These are phyloP conservation scores for Potentilla sterilis DNA, from an alignment of 306 rosid genomes.

Conservation along the genomic window DNA sequence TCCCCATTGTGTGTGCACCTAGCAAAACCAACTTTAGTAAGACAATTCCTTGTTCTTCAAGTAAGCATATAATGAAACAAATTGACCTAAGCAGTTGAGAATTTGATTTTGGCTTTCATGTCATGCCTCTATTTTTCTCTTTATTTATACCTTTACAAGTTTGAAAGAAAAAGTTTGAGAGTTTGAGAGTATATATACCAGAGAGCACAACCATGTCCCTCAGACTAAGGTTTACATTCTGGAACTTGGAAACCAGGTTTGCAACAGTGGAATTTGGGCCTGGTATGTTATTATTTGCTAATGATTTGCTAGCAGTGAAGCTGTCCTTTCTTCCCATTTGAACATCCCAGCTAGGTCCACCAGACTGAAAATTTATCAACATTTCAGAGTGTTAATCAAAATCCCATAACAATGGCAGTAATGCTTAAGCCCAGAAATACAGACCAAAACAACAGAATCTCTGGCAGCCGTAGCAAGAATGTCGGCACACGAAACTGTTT, in stretches of 20 bases:
- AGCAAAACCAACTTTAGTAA: not conserved
- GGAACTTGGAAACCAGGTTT: conserved; percentile 52
- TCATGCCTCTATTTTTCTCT: not conserved
- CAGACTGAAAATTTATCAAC: conserved; percentile 45
- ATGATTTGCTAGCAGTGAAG: conserved; percentile 54
- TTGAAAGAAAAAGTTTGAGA: not conserved
- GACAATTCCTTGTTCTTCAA: not conserved
- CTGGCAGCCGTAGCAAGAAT: conserved; percentile 74
- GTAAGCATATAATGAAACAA: not conserved
- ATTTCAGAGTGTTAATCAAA: not conserved
- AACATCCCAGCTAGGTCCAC: conserved; percentile 83
- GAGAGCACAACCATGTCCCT: conserved; percentile 81
- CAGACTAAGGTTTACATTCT: conserved; percentile 60
- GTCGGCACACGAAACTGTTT: conserved; percentile 86
- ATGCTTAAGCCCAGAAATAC: conserved; percentile 2
- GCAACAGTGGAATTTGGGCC: conserved; percentile 76
- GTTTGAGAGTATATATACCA: conserved; percentile 35
- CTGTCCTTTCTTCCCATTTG: conserved; percentile 78
- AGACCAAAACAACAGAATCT: conserved; percentile 73
- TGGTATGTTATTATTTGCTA: conserved; percentile 72
- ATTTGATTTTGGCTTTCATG: not conserved
- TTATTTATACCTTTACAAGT: not conserved
- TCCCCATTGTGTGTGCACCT: conserved; percentile 87
- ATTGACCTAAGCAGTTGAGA: not conserved
- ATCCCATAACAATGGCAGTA: not conserved